Base-by-base conservation (phyloP, 2,329 filamentous ascomycete species). In the Blastomyces gilchristii region DNA sequence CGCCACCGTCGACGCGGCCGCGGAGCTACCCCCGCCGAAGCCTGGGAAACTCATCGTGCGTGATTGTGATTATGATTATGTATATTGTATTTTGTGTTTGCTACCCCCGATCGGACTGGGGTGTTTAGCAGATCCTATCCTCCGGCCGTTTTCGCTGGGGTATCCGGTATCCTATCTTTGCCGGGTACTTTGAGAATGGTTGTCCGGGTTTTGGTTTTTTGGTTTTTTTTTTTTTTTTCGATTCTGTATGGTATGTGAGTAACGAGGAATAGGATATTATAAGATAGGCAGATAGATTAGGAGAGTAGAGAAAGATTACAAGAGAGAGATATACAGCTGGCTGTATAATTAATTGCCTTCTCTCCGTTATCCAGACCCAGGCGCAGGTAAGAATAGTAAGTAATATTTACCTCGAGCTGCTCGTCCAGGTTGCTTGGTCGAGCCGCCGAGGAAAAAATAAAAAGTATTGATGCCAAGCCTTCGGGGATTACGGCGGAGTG, bases 41-140 rank as follows among this genome's bases (percentile, higher is more conserved):
- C 72, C 72, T 31, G 75, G 71, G 62, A 75, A 69, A 63, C 68
- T 76, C 75, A 77, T 77, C 12, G 12, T 31, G 57, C n/a, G 6
- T 16, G 28, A 14, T 7, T 31, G 28, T 39, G 31, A 18, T 28
- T 14, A 9, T 43, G 25, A 34, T 5, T 45, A 11, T 45, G 25
- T 45, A 4, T 47, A 31, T 37, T 37, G 9, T 37, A 11, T 37
- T 37, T 37, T 37, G 9, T 37, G 2, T 37, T 37, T 37, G 28
- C 34, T 11, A 37, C 34, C 54, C 54, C 14, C 11, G 11, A 22
- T 22, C n/a, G 8, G 18, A 22, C 3, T 25, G 18, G n/a, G 47
- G n/a, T 43, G 34, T 37, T 9, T 37, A 37, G 34, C 34, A 11
- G 34, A 37, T 37, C 34, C 9, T 37, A 37, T 37, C 41, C 41